Evolutionary conservation across 495 filamentous ascomycete species (phyloP), one percentile per base, ranked within the genome.

Genomic region (Pseudevernia furfuracea): DNA sequence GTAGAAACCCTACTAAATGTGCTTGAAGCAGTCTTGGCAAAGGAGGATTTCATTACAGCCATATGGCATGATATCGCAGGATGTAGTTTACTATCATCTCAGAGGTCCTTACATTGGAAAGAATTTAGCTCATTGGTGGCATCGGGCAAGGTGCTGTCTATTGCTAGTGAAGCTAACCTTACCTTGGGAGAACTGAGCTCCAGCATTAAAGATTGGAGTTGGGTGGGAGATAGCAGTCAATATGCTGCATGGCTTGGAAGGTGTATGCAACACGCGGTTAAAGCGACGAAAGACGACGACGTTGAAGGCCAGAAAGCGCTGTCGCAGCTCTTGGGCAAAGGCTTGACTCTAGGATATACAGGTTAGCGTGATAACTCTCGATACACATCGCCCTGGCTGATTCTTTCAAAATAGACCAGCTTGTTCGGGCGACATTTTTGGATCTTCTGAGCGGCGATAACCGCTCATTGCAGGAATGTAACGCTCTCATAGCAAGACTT

Each of bases 241-340:
- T 97, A 88, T 77, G 78, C 82, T 12, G 68, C 74, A 7, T 97
- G 95, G 94, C 73, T 97, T 17, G 91, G 87, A n/a, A 62, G 49
- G n/a, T 90, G 86, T 68, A 78, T 92, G 48, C 78, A 79, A 19
- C 62, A 75, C 28, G 82, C 87, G 75, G 73, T 76, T 34, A 73
- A 73, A 46, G 73, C 78, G 19, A 64, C 73, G 28, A 61, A 65
- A 4, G 49, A 65, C 6, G 68, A 77, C 32, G 74, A 83, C 36
- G 77, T 80, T 38, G 73, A 74, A 30, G 73, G 65, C 3, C 79
- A 78, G 77, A 86, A 83, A 65, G 72, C 82, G 39, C 79, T 82
- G 30, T 80, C 85, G 53, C 80, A 84, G 46, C 67, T 96, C 36
- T 78, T 87, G 41, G 80, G 80, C 14, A 88, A 87, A 68, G 79